phyloP scores from a whole-genome alignment of 176 grass and related monocot genomes.

The Pontederia paniculata region DNA sequence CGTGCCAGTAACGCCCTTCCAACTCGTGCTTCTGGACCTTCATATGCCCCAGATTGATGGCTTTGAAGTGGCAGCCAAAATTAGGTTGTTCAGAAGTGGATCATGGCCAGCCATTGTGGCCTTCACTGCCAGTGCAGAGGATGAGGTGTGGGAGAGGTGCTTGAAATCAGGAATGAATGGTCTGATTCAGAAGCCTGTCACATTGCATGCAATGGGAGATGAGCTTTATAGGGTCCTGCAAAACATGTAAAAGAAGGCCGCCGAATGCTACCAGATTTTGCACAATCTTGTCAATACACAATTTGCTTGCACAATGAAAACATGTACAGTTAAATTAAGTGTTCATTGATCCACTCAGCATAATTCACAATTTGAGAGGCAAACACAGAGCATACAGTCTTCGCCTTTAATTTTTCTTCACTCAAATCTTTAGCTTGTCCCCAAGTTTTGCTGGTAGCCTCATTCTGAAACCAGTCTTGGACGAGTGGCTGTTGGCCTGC shows the following conservation, averaged over 20 bases:
- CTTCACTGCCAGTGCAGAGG: conserved; percentile 4
- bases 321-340: too few species aligned
- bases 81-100: conserved; percentile 9
- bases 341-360: too few species aligned
- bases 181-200: conserved; percentile 68
- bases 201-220: conserved; percentile 49
- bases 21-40: conserved; percentile 18
- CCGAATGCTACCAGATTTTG: too few species aligned
- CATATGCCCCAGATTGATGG: conserved; percentile 8
- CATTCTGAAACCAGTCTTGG: too few species aligned
- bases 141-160: conserved; percentile 29
- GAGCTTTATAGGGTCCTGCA: conserved; percentile 90
- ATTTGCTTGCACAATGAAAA: too few species aligned
- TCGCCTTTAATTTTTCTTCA: too few species aligned
- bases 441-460: too few species aligned
- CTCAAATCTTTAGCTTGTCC: too few species aligned
- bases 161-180: conserved; percentile 68
- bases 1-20: neutral
- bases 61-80: conserved; percentile 1
- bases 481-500: too few species aligned
- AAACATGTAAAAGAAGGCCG: conserved; percentile 29
- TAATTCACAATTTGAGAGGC: too few species aligned
- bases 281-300: too few species aligned
- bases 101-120: conserved; percentile 10
- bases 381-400: too few species aligned